Base-by-base conservation (phyloP, 176 grass and related monocot species). In the Chrysopogon serrulatus region DNA sequence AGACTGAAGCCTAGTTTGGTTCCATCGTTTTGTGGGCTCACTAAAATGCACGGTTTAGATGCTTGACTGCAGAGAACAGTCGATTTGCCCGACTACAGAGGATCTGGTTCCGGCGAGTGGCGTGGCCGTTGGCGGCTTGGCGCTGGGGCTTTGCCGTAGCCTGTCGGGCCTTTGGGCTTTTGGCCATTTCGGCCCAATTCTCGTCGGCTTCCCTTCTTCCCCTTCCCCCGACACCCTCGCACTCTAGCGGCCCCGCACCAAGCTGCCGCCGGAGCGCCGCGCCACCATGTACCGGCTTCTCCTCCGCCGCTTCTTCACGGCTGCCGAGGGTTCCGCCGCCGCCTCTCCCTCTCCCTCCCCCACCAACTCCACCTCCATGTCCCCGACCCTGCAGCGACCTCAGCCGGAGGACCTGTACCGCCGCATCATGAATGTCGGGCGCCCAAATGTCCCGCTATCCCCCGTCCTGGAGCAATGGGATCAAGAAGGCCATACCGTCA, bases 401-500 rank as follows among this genome's bases (percentile, higher is more conserved):
- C 35, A 2, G 10, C 11, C 23, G 26, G 73, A 69, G 15, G 48
- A 75, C n/a, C 68, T 92, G 17, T 86, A 69, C 66, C 24, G 2
- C 32, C 82, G 86, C 31, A 80, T 92, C 43, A 30, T 14, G 27
- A 60, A 71, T 40, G 86, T 68, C 27, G 60, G 33, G 32, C 40
- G 12, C 60, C 79, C 86, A 79, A 6, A 6, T 40, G 16, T 88
- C 67, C 82, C 54, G 47, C 57, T 92, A 40, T 54, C 42, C 32
- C 86, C 90, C 59, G 67, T 92, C 53, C 83, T 92, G 68, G 74
- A 92, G 66, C 48, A 79, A 65, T 92, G 86, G 90, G 40, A 30
- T 45, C 65, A 49, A 17, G 86, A 88, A 62, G 86, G 86, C 31
- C 86, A 71, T 37, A 27, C 86, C 67, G 68, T 83, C 64, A 49